Evolutionary conservation across 129 eudicot genomes (phyloP).

Genomic region (Flaveria trinervia): DNA sequence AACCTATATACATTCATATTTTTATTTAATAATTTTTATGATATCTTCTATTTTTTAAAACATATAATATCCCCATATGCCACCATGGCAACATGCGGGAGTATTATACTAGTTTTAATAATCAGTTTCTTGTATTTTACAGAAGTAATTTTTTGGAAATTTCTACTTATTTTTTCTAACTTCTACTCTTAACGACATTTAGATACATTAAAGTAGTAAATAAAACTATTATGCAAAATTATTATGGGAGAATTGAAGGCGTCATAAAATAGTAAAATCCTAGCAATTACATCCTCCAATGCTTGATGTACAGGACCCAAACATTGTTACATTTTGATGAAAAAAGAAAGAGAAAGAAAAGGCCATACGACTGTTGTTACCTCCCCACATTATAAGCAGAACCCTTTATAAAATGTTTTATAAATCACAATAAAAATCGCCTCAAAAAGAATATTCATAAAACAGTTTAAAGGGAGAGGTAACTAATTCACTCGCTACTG

Average conservation of each 20-base stretch:
- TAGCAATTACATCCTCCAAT: neutral
- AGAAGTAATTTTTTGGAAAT: neutral
- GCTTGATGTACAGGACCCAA: constrained; percentile 11
- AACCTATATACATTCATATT: too few species aligned
- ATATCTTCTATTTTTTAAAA: too few species aligned
- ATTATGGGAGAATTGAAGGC: neutral
- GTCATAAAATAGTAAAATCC: neutral
- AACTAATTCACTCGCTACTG: constrained; percentile 16
- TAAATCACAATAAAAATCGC: constrained; percentile 15
- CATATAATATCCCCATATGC: too few species aligned
- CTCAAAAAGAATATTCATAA: constrained; percentile 12
- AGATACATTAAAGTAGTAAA: neutral
- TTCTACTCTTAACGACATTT: too few species aligned
- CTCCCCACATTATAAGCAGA: constrained; percentile 12
- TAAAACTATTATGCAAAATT: neutral
- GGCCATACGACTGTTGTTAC: neutral
- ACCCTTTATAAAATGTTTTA: neutral
- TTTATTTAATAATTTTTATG: too few species aligned
- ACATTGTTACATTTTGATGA: constrained; percentile 3
- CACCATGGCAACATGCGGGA: too few species aligned
- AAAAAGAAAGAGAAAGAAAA: neutral
- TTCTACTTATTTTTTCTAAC: neutral
- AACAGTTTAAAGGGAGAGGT: constrained; percentile 1
- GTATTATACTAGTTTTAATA: too few species aligned
- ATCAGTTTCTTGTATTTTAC: too few species aligned